Conservation (phyloP, 1,284 basidiomycete genomes). For the Golubevia pallescens region DNA sequence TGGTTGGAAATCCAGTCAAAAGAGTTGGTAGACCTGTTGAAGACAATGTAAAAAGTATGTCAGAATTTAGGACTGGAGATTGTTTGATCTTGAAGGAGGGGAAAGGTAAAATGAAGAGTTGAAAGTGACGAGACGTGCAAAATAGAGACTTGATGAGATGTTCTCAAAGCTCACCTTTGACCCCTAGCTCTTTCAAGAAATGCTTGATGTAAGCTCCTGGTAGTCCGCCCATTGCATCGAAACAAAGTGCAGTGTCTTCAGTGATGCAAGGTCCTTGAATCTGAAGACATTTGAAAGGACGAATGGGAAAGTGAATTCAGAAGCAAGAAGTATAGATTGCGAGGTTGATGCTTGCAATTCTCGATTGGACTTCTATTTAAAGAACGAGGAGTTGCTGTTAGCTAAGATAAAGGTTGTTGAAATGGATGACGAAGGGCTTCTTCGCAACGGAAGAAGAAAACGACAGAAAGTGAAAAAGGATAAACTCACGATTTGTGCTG, state of each 20-base stretch:
- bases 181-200: conserved; percentile 47
- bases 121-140: too few relatives aligned
- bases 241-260: conserved; percentile 56
- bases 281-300: neutral
- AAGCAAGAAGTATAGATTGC: conserved; percentile 9
- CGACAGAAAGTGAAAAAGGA: too few relatives aligned
- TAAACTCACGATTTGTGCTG: conserved; percentile 18
- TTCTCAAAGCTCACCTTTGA: conserved; percentile 16
- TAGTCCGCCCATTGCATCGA: conserved; percentile 43
- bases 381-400: neutral
- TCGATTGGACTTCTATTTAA: conserved; percentile 5
- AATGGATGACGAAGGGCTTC: too few relatives aligned
- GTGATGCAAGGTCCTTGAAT: conserved; percentile 49
- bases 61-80: neutral
- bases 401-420: too few relatives aligned
- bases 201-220: conserved; percentile 61
- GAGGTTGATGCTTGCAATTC: conserved; percentile 11
- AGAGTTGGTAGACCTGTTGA: conserved; percentile 39
- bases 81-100: neutral
- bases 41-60: neutral
- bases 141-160: neutral
- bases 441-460: too few relatives aligned
- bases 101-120: too few relatives aligned
- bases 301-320: conserved; percentile 6
- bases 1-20: conserved; percentile 48